phyloP scores from a whole-genome alignment of 768 basidiomycete species.

The Suillus alpinus region DNA sequence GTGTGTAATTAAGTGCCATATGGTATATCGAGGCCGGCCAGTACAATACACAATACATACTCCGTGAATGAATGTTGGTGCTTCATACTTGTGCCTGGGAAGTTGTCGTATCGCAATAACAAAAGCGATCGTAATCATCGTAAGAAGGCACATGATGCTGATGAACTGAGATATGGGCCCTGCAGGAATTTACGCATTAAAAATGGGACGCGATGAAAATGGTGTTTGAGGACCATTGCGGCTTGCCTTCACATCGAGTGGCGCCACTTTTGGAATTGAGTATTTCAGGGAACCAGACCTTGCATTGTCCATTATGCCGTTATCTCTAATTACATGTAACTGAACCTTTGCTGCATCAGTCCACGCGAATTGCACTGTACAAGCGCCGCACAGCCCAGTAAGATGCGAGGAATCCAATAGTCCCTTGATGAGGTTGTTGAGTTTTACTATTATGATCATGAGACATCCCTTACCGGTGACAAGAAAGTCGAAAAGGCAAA shows the following conservation, averaged over 20 bases:
- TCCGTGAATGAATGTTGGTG: not conserved
- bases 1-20: not conserved
- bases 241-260: too few species aligned
- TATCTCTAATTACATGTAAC: constrained; percentile 9
- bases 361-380: constrained; percentile 80
- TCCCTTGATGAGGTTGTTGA: constrained; percentile 46
- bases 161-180: too few species aligned
- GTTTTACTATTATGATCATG: constrained; percentile 1
- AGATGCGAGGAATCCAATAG: constrained; percentile 87
- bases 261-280: not conserved
- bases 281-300: not conserved
- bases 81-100: too few species aligned
- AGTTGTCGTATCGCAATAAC: not conserved
- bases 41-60: not conserved
- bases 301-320: constrained; percentile 3
- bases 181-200: too few species aligned
- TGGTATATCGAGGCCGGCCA: not conserved
- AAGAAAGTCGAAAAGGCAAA: constrained; percentile 83
- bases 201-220: too few species aligned
- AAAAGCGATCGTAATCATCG: too few species aligned
- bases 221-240: too few species aligned
- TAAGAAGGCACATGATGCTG: too few species aligned
- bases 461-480: constrained; percentile 62
- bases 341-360: constrained; percentile 33
- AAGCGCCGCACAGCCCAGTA: constrained; percentile 88